Evolutionary conservation across 2,329 filamentous ascomycete species (phyloP), one percentile per base, ranked within the genome.

Genomic region (Coniochaeta sp.): DNA sequence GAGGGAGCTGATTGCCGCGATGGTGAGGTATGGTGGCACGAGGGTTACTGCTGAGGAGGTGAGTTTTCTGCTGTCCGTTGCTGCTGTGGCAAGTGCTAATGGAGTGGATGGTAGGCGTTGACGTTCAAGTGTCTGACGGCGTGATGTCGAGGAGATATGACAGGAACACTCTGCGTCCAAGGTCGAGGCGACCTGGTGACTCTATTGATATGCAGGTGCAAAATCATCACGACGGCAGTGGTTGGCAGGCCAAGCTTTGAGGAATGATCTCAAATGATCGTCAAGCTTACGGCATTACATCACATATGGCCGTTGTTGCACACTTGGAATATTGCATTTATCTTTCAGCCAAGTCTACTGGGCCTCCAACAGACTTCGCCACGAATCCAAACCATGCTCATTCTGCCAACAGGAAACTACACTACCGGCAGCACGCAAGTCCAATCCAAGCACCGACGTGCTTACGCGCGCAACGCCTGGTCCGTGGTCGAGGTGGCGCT

Each of bases 1-100:
- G 30, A 80, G 83, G 61, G 82, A 89, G 63, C 74, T 97, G 36
- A 84, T 96, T 10, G 79, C 77, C 42, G 77, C 76, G 5, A 72
- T 96, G 63, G 81, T 99, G 14, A 79, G 79, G 54, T 99, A 89
- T 74, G 87, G 96, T 70, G 89, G 81, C 14, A 73, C 78, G 42
- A 83, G 95, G 64, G 75, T 89, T 63, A 88, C 83, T 16, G 91
- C 93, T 55, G 76, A 78, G 59, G 73, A 89, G 78, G 89, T 75
- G 22, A 36, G 54, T 38, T 36, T 7, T 14, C 8, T 19, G 2
- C 30, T 36, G 2, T 36, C 30, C 6, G 19, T 17, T 12, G 30
- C 4, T 12, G 30, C 16, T 55, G 30, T 9, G 34, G 26, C 3
- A 17, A 36, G 8, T 34, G 54, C 54, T 55, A 55, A 55, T 10